phyloP scores from a whole-genome alignment of 352 stramenopile genomes.

The Globisporangium alternatum region DNA sequence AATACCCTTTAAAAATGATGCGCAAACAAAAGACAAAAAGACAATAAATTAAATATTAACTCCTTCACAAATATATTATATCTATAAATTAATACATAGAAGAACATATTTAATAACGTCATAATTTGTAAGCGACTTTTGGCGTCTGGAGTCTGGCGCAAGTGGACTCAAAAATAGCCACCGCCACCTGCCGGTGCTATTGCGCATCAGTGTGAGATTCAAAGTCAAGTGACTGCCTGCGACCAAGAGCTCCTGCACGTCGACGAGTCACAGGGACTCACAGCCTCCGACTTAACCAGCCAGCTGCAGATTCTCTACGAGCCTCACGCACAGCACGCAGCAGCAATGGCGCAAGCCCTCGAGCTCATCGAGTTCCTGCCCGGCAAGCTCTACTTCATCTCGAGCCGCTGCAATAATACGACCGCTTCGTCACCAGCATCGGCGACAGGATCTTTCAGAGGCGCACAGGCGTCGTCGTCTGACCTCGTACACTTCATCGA shows the following conservation, averaged over 20 bases:
- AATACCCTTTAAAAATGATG: background rate
- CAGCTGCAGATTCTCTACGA: background rate
- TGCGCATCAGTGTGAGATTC: background rate
- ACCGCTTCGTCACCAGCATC: background rate
- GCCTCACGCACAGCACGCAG: background rate
- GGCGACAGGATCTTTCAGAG: background rate
- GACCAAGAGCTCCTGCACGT: background rate
- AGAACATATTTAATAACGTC: no score
- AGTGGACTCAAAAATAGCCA: background rate
- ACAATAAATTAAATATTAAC: no score
- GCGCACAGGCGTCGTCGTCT: background rate
- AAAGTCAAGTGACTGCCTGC: background rate
- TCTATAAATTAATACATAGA: background rate
- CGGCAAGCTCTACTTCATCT: conserved; percentile 33
- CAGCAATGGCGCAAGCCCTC: conserved; percentile 15
- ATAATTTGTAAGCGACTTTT: background rate
- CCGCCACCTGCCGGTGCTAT: background rate
- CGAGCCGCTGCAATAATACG: conserved; percentile 11
- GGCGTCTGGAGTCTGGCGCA: background rate
- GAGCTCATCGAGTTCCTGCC: conserved; percentile 35
- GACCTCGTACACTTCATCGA: conserved; percentile 24
- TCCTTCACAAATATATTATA: background rate
- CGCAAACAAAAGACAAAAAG: no score
- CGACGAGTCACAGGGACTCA: background rate
- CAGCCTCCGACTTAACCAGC: background rate